Conservation (phyloP, 306 rosid species). For the Mimosa pudica region DNA sequence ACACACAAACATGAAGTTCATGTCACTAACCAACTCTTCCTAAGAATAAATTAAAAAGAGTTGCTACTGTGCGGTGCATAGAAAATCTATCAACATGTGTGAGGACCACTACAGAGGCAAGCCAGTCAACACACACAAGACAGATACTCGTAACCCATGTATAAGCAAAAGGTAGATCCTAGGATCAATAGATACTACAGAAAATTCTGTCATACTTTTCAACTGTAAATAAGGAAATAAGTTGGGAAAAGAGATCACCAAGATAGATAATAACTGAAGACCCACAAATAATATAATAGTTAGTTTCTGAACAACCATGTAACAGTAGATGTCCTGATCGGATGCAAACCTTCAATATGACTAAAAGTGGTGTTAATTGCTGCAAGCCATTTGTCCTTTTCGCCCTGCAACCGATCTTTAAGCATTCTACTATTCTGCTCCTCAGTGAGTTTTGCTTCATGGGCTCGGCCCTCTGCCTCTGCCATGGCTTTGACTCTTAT, state of each 20-base stretch:
- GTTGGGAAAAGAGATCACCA: neutral
- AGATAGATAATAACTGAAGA: neutral
- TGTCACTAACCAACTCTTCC: neutral
- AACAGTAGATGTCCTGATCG: conserved; percentile 14
- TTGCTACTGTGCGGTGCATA: neutral
- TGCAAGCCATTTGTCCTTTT: conserved; percentile 98
- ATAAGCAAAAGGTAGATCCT: conserved; percentile 19
- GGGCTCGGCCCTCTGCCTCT: conserved; percentile 92
- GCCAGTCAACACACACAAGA: conserved; percentile 7
- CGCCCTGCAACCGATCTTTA: conserved; percentile 78
- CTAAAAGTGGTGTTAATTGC: conserved; percentile 91
- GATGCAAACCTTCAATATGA: conserved; percentile 86
- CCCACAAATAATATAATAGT: neutral
- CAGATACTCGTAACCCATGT: neutral
- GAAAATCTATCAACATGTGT: neutral
- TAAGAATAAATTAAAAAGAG: neutral
- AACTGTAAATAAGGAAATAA: neutral
- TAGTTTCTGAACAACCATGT: neutral
- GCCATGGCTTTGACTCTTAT: conserved; percentile 91
- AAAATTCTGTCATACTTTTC: neutral
- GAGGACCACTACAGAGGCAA: neutral
- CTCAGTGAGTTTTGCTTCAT: conserved; percentile 83
- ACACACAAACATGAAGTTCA: conserved; percentile 6
- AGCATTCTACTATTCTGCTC: conserved; percentile 93
- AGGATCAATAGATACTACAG: neutral